Percentiles rank a stretch among this genome's conserved stretches.
Conservation (phyloP, 169 alveolate species). For the Amoebophrya sp. region DNA sequence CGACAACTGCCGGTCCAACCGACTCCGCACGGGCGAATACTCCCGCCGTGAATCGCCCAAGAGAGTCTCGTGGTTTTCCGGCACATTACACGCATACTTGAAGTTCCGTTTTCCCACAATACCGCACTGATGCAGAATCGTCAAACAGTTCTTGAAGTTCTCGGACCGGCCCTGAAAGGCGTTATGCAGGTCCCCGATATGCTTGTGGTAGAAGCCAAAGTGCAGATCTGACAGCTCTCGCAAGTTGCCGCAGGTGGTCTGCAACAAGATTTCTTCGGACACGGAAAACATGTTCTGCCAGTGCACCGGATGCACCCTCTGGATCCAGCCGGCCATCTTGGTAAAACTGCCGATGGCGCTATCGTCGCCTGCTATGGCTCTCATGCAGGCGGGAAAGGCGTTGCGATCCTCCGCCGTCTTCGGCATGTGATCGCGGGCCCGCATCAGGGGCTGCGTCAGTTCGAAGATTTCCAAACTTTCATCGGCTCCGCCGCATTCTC, state of each 20-base stretch:
- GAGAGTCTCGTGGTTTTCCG: background rate
- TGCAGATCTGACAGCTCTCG: background rate
- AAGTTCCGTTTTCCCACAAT: background rate
- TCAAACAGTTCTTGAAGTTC: background rate
- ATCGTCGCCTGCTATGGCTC: background rate
- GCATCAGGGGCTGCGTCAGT: background rate
- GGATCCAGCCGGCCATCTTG: background rate
- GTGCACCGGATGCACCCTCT: background rate
- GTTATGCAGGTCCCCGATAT: background rate
- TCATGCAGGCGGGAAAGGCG: background rate
- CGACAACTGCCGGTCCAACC: background rate
- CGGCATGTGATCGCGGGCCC: conserved; percentile 8
- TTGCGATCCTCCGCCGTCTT: background rate
- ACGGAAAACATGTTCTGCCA: background rate
- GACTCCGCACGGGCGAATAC: background rate
- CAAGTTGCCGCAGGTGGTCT: background rate
- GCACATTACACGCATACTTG: background rate
- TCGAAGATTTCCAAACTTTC: background rate
- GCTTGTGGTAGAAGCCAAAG: background rate
- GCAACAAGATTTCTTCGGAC: background rate
- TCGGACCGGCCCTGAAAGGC: conserved; percentile 3
- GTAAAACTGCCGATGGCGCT: background rate
- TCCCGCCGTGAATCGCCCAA: background rate
- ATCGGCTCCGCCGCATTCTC: background rate
- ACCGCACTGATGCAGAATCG: background rate